Base-by-base conservation (phyloP, 202 grass and related monocot genomes). In the Bolboschoenoplectus hybrid region DNA sequence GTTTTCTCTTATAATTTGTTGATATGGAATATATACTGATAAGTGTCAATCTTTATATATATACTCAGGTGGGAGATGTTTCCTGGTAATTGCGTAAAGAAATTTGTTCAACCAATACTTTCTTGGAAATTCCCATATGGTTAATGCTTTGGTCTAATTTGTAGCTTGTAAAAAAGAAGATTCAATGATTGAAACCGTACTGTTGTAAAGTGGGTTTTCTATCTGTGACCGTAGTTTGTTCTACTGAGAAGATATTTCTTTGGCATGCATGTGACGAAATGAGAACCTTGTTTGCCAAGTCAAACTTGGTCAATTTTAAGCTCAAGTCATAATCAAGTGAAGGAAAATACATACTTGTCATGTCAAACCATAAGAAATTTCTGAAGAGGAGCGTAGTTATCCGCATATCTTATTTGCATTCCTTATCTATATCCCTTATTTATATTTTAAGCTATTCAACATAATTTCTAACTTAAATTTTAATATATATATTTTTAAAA, bases 31-130 rank as follows among this genome's bases (percentile, higher is more conserved):
- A 46, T 16, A 50, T 26, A 26, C 26, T 26, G n/a, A 74, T 43
- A 50, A 74, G 9, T 74, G 14, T 50, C 6, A 72, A n/a, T 74
- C 69, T 32, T 74, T 65, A 58, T 74, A 74, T 49, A 74, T 19
- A 74, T 6, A 32, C 11, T 75, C 13, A 14, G 32, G 20, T 9
- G 43, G 44, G 17, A 35, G 71, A 51, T 6, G 16, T 49, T 75
- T 75, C 20, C 20, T 75, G 46, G 45, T 75, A 44, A 75, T 6
- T 75, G 7, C 4, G 19, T 49, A 50, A 13, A 52, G 9, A 11
- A 52, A 75, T 52, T 32, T 13, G 72, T 75, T 52, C 9, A 34
- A 4, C 19, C 45, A 53, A 9, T 75, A 0, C 47, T 75, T 75
- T 53, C 47, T 53, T 34, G 47, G 20, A 75, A 52, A 32, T 52